Evolutionary conservation across 2,329 filamentous ascomycete species (phyloP).

Genomic region (Calonectria honghensis): DNA sequence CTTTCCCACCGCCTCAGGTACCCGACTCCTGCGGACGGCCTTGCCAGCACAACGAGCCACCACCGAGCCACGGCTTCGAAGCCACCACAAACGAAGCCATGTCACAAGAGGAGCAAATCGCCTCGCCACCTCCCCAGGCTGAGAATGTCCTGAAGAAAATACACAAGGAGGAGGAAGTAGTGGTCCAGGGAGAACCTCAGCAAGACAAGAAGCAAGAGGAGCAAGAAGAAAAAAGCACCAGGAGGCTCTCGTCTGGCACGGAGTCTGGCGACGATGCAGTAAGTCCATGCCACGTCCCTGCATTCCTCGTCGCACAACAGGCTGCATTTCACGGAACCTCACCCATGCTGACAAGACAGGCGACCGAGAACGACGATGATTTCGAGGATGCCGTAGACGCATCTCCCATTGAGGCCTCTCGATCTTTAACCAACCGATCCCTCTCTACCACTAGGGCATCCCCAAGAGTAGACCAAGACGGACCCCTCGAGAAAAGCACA

Average conservation of each 20-base stretch:
- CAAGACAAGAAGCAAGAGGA: conserved; percentile 46
- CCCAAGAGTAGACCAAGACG: conserved; percentile 54
- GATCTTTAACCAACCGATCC: conserved; percentile 76
- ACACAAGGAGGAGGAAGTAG: conserved; percentile 37
- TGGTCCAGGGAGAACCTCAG: background rate
- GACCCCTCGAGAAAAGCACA: conserved; percentile 40
- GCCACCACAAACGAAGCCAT: conserved; percentile 53
- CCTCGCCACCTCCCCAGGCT: conserved; percentile 49
- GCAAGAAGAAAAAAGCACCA: conserved; percentile 42
- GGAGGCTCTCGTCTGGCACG: conserved; percentile 57
- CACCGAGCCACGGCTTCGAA: conserved; percentile 28
- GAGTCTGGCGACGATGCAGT: conserved; percentile 57
- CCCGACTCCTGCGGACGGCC: conserved; percentile 40
- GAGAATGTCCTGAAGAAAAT: conserved; percentile 37
- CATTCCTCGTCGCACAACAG: conserved; percentile 47
- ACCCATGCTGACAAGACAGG: conserved; percentile 52
- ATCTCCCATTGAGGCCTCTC: conserved; percentile 75
- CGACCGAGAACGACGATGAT: conserved; percentile 62
- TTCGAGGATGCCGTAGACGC: conserved; percentile 88
- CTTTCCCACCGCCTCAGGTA: conserved; percentile 38
- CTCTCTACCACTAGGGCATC: conserved; percentile 58
- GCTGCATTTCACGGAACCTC: conserved; percentile 37
- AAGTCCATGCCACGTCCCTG: conserved; percentile 47
- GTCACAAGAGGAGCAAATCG: conserved; percentile 59
- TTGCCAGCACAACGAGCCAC: conserved; percentile 32